These are phyloP conservation scores for Plasmodium billcollinsi DNA, from an alignment of 169 alveolate genomes.

Conservation along the genomic window DNA sequence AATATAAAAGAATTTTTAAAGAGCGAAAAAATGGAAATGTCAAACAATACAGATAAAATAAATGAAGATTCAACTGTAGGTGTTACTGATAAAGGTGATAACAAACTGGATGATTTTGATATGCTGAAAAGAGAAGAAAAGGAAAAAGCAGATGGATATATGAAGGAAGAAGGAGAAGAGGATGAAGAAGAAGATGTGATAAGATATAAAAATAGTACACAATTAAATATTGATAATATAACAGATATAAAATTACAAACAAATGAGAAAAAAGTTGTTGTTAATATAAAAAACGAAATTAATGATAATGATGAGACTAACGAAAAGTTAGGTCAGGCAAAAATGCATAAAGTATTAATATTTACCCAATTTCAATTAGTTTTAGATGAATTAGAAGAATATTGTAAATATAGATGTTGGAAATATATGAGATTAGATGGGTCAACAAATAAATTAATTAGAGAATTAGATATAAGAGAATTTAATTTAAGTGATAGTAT, in stretches of 20 bases:
- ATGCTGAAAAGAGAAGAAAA: conserved; percentile 21
- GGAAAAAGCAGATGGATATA: background rate
- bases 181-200: conserved; percentile 20
- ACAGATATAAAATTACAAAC: background rate
- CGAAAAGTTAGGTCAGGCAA: conserved; percentile 13
- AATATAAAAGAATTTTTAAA: conserved; percentile 60
- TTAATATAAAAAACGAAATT: background rate
- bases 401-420: conserved; percentile 93
- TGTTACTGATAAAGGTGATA: conserved; percentile 59
- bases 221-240: background rate
- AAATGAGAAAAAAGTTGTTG: conserved; percentile 3
- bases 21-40: conserved; percentile 25
- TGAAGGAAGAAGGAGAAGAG: conserved; percentile 1
- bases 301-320: background rate
- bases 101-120: conserved; percentile 9
- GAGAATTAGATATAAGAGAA: conserved; percentile 93
- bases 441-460: conserved; percentile 90
- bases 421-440: conserved; percentile 94
- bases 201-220: background rate
- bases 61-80: conserved; percentile 33
- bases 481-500: conserved; percentile 88
- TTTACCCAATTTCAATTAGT: conserved; percentile 93
- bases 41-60: conserved; percentile 12
- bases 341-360: conserved; percentile 91
- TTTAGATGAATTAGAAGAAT: conserved; percentile 91